Conservation (phyloP, 1,284 basidiomycete species). For the Termitomyces sp. region DNA sequence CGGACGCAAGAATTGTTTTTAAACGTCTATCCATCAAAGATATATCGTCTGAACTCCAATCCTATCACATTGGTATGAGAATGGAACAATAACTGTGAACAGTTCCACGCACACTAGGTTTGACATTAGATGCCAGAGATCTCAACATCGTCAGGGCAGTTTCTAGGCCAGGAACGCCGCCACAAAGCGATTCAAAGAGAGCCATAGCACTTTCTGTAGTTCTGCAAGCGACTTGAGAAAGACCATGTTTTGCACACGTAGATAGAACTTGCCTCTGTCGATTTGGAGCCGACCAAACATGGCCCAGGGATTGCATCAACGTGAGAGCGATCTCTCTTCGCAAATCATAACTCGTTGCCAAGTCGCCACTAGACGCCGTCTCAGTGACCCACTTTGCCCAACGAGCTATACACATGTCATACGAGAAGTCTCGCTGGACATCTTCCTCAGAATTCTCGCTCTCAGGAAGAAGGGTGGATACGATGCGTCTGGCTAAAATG, state of each 20-base stretch:
- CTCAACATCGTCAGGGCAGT: slow-evolving; percentile 22
- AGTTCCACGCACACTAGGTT: slow-evolving; percentile 10
- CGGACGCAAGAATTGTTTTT: slow-evolving; percentile 29
- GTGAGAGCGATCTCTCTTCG: slow-evolving; percentile 40
- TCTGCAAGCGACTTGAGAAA: not conserved
- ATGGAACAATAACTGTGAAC: not conserved
- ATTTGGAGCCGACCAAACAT: slow-evolving; percentile 22
- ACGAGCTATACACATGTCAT: slow-evolving; percentile 55
- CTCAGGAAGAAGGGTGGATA: slow-evolving; percentile 36
- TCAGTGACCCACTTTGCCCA: slow-evolving; percentile 63
- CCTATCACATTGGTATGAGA: slow-evolving; percentile 22
- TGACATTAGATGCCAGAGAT: slow-evolving; percentile 11
- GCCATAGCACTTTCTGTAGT: slow-evolving; percentile 15
- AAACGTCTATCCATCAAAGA: slow-evolving; percentile 54
- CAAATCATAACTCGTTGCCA: slow-evolving; percentile 31
- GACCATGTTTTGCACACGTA: not conserved
- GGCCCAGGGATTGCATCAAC: slow-evolving; percentile 47
- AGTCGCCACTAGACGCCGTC: slow-evolving; percentile 29
- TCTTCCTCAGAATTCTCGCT: slow-evolving; percentile 4
- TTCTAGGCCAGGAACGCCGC: slow-evolving; percentile 33
- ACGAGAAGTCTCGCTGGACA: slow-evolving; percentile 34
- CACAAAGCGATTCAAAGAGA: slow-evolving; percentile 38
- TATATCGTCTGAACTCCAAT: slow-evolving; percentile 47
- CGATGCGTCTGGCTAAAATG: slow-evolving; percentile 48
- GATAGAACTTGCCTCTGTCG: slow-evolving; percentile 25